Evolutionary conservation across 192 early-diverging fungal genomes (phyloP), one percentile per base, ranked within the genome.

Genomic region (Coemansia sp.): DNA sequence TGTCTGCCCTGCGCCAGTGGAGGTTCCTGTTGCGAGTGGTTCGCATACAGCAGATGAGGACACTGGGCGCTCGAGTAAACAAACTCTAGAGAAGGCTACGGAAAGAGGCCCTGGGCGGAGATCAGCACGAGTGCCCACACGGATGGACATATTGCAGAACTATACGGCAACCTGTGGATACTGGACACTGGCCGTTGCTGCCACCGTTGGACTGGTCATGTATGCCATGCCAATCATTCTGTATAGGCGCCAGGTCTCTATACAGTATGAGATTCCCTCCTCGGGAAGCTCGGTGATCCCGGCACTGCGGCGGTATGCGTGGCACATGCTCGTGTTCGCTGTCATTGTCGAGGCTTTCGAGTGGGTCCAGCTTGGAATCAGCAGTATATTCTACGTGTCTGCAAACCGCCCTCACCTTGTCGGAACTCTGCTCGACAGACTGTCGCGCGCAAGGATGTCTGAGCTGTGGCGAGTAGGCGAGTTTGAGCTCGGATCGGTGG

Each of bases 141-240:
- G 26, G 17, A 14, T 18, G 28, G 21, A 44, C 7, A 35, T 40
- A 8, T 23, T 55, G 6, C 2, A 6, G 7, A 25, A 39, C 34
- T 65, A 52, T 38, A 33, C 42, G 10, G 14, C 14, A 4, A 29
- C 54, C 4, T 58, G 63, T 16, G 63, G 63, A 5, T 10, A 43
- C 2, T 21, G 19, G 29, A 47, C 56, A 11, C 12, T 59, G 28
- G 51, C 14, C 0, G 3, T 43, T 30, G 55, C 63, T 1, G 37
- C 12, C 4, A 17, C 10, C 5, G 38, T 53, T 23, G 63, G 50
- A 0, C 17, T 57, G n/a, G 36, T 35, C 7, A 28, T 34, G 13
- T 58, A 48, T 31, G 63, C 23, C 5, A 34, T 65, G 16, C 51
- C 55, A 5, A 52, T 29, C 5, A 10, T 49, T 29, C 14, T 65